Base-by-base conservation (phyloP, 75 land plant genomes). In the Selaginella tamariscina region DNA sequence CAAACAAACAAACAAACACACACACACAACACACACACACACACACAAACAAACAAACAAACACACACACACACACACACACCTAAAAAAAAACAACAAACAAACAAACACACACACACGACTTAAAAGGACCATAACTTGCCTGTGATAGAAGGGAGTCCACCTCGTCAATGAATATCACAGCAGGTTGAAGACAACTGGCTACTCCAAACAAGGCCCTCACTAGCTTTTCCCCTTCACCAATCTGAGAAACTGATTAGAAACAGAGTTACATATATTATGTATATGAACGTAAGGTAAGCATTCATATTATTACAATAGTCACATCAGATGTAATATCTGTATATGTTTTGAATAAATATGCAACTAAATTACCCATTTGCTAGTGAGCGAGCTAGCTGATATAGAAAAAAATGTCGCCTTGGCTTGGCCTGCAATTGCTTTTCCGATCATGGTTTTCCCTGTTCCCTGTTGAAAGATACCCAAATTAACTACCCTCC, bases 391-490 rank as follows among this genome's bases (percentile, higher is more conserved):
- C 26, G 98, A 94, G 73, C 98, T 94, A 33, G 98, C 96, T 80
- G 98, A 94, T 69, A 94, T 94, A 70, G 89, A 94, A 76, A 94
- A 94, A 69, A 94, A 94, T 0, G 98, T 94, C 66, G 98, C 98
- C 74, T 90, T 94, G 13, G 98, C 96, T 78, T 94, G 96, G 72
- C 98, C 98, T 77, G 98, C 98, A 64, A 94, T 94, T 22, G 98
- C 98, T 79, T 94, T 94, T 8, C 98, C 98, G 56, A 94, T 94
- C 98, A 94, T 94, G 32, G 98, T 94, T 78, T 94, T 94, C 30
- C 98, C 98, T 33, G 98, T 94, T 54, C 98, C 98, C 98, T 94
- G 65, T 68, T 29, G 65, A 23, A 24, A 68, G 31, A 68, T 56
- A 31, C n/a, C n/a, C n/a, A n/a, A n/a, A n/a, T n/a, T n/a, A n/a